These are phyloP conservation scores for Coniosporium apollinis DNA, from an alignment of 495 filamentous ascomycete genomes.

Conservation along the genomic window DNA sequence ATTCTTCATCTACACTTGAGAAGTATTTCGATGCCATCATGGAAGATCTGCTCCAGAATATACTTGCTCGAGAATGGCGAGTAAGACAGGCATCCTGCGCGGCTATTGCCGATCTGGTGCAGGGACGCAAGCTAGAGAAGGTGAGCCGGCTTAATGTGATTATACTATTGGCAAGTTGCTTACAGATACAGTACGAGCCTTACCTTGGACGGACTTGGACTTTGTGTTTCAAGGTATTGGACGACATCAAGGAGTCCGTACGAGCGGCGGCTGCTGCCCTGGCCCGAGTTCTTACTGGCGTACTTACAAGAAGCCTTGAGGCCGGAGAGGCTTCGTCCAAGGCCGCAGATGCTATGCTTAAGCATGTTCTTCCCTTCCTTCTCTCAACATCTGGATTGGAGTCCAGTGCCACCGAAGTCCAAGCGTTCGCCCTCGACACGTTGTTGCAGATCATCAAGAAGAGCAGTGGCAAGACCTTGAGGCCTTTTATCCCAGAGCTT, in stretches of 20 bases:
- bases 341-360: conserved; percentile 56
- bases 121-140: conserved; percentile 52
- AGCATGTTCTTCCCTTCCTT: conserved; percentile 74
- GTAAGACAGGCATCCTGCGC: conserved; percentile 80
- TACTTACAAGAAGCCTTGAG: conserved; percentile 72
- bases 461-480: conserved; percentile 48
- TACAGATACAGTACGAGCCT: conserved; percentile 40
- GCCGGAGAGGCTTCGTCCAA: conserved; percentile 53
- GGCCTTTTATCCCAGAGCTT: conserved; percentile 65
- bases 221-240: conserved; percentile 65
- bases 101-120: conserved; percentile 73
- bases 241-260: conserved; percentile 90
- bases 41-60: conserved; percentile 64
- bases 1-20: conserved; percentile 54
- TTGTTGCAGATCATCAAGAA: conserved; percentile 80
- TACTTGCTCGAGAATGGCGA: conserved; percentile 83
- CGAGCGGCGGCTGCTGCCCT: conserved; percentile 63
- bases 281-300: conserved; percentile 64
- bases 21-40: conserved; percentile 72
- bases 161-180: neutral
- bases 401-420: conserved; percentile 71
- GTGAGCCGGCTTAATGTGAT: conserved; percentile 3
- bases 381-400: conserved; percentile 80
- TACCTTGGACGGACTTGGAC: conserved; percentile 76
- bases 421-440: conserved; percentile 43